Percentiles rank a stretch among this genome's conserved stretches.
Conservation (phyloP, 2,329 filamentous ascomycete species). For the Aureobasidium sp. region DNA sequence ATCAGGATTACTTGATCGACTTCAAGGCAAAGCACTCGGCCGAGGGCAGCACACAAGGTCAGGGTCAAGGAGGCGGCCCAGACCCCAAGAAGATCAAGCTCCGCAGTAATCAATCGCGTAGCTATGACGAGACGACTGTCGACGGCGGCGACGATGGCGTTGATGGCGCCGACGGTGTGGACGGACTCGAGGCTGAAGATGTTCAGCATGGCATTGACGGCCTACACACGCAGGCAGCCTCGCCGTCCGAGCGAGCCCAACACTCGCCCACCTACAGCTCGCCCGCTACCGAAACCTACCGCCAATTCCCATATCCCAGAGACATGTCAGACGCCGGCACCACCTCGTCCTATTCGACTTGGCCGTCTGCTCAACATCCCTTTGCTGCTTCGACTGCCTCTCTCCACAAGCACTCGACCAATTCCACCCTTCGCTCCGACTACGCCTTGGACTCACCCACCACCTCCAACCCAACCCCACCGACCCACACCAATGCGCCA, state of each 20-base stretch:
- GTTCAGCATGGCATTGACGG: neutral
- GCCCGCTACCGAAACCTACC: neutral
- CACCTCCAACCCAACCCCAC: neutral
- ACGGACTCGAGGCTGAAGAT: neutral
- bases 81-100: slow-evolving; percentile 6
- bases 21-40: slow-evolving; percentile 65
- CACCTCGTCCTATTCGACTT: neutral
- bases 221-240: neutral
- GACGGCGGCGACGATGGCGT: neutral
- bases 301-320: neutral
- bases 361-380: neutral
- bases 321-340: neutral
- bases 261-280: neutral
- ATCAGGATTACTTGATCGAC: slow-evolving; percentile 65
- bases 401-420: neutral
- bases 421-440: neutral
- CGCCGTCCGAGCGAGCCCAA: neutral
- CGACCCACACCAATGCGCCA: neutral
- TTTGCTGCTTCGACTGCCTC: neutral
- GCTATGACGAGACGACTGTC: neutral
- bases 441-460: neutral
- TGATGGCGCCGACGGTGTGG: neutral
- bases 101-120: neutral
- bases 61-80: neutral
- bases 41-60: neutral